Evolutionary conservation across 768 basidiomycete genomes (phyloP).

Genomic region (Multifurca ochricompacta): DNA sequence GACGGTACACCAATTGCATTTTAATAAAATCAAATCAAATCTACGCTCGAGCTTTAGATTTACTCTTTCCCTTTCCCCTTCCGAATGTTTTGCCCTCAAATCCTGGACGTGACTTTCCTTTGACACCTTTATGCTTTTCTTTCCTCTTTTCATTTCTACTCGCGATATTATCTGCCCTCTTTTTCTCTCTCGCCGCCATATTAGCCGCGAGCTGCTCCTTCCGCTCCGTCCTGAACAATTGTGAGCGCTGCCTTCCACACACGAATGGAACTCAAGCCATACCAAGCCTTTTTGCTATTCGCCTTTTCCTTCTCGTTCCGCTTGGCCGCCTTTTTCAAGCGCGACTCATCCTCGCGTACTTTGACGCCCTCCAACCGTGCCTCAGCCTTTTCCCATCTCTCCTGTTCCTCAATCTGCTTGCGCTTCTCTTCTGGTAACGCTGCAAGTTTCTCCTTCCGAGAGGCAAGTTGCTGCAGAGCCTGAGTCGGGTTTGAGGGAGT

Average conservation of each 20-base stretch:
- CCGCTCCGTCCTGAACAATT: slow-evolving; percentile 64
- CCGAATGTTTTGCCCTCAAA: slow-evolving; percentile 83
- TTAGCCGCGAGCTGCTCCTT: slow-evolving; percentile 68
- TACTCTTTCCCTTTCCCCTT: slow-evolving; percentile 41
- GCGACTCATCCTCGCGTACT: slow-evolving; percentile 75
- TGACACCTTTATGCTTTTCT: slow-evolving; percentile 49
- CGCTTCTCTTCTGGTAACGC: slow-evolving; percentile 77
- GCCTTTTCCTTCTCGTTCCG: slow-evolving; percentile 84
- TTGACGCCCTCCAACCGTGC: slow-evolving; percentile 86
- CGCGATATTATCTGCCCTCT: slow-evolving; percentile 85
- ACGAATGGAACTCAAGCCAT: slow-evolving; percentile 25
- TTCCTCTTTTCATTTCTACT: slow-evolving; percentile 70
- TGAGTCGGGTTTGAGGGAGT: slow-evolving; percentile 75
- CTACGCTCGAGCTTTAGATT: slow-evolving; percentile 21
- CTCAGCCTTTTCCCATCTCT: slow-evolving; percentile 87
- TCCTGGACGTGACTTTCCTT: slow-evolving; percentile 63
- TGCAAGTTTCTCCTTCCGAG: slow-evolving; percentile 71
- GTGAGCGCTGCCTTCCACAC: slow-evolving; percentile 1
- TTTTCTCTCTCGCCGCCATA: slow-evolving; percentile 85
- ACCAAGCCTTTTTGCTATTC: slow-evolving; percentile 86
- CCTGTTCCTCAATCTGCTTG: slow-evolving; percentile 68
- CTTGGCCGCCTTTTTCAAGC: slow-evolving; percentile 90
- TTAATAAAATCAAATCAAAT: background rate
- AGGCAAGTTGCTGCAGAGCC: slow-evolving; percentile 73
- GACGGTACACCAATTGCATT: background rate